These are phyloP conservation scores for Trichophyton benhamiae DNA, from an alignment of 2,329 filamentous ascomycete species.

Conservation along the genomic window DNA sequence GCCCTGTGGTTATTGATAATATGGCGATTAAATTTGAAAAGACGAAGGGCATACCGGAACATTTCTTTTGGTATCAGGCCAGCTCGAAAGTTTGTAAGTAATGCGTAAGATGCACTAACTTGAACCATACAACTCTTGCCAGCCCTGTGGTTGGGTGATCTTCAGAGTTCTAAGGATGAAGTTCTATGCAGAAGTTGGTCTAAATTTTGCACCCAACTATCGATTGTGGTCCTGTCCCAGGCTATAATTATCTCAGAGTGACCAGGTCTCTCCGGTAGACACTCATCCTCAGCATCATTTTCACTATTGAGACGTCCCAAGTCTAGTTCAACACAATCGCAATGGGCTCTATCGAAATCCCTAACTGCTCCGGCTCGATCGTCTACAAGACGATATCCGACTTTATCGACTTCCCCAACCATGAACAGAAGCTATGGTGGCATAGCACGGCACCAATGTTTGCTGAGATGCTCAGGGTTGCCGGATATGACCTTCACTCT, in stretches of 20 bases:
- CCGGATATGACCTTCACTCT: constrained; percentile 12
- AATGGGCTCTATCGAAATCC: background rate
- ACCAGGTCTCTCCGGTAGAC: background rate
- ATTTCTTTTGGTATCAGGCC: background rate
- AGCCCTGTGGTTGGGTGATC: background rate
- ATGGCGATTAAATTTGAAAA: background rate
- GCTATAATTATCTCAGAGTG: background rate
- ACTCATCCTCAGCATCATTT: background rate
- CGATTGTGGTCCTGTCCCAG: background rate
- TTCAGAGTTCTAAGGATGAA: background rate
- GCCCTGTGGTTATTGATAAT: background rate
- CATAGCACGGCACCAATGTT: constrained; percentile 15
- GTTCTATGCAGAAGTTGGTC: background rate
- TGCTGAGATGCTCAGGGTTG: constrained; percentile 10
- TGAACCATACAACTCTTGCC: background rate
- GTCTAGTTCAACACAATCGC: background rate
- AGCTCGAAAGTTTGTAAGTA: background rate
- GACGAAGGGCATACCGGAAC: background rate
- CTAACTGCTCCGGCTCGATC: background rate
- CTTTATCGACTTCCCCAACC: constrained; percentile 7
- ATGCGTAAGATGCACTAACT: background rate
- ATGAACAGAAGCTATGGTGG: constrained; percentile 16
- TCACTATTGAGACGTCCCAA: background rate
- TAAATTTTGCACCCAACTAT: background rate
- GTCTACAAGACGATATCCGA: constrained; percentile 3